Conservation (phyloP, 2,329 filamentous ascomycete species). For the Paracorniculantispora psalliotae region DNA sequence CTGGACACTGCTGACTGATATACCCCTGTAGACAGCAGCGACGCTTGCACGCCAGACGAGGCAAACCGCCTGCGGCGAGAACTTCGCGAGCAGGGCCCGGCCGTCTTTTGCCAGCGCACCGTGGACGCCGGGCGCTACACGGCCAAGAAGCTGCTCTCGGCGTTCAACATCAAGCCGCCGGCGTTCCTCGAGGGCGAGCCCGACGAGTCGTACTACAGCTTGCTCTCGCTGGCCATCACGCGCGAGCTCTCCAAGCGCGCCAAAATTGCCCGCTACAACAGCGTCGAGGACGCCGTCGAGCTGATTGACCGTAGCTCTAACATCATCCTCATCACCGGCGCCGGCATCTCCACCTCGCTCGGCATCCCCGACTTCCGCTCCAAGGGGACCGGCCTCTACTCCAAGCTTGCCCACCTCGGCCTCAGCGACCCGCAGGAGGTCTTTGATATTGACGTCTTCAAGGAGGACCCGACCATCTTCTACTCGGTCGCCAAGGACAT, state of each 20-base stretch:
- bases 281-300: conserved; percentile 77
- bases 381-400: conserved; percentile 86
- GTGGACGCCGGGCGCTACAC: conserved; percentile 65
- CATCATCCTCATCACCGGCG: conserved; percentile 90
- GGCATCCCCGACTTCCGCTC: conserved; percentile 97
- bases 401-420: conserved; percentile 73
- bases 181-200: conserved; percentile 61
- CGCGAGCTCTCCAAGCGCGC: conserved; percentile 77
- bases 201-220: conserved; percentile 68
- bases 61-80: conserved; percentile 62
- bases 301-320: conserved; percentile 71
- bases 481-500: conserved; percentile 91
- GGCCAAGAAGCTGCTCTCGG: conserved; percentile 78
- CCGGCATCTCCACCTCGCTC: conserved; percentile 92
- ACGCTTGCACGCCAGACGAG: conserved; percentile 63
- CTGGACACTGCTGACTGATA: neutral
- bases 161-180: conserved; percentile 74
- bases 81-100: conserved; percentile 71
- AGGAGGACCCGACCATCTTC: conserved; percentile 81
- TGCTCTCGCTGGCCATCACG: conserved; percentile 72
- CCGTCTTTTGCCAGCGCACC: conserved; percentile 69
- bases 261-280: conserved; percentile 76
- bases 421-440: conserved; percentile 85
- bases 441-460: conserved; percentile 86
- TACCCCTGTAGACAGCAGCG: conserved; percentile 31